Evolutionary conservation across 257 asterid species (phyloP).

Genomic region (Nicotiana undulata): DNA sequence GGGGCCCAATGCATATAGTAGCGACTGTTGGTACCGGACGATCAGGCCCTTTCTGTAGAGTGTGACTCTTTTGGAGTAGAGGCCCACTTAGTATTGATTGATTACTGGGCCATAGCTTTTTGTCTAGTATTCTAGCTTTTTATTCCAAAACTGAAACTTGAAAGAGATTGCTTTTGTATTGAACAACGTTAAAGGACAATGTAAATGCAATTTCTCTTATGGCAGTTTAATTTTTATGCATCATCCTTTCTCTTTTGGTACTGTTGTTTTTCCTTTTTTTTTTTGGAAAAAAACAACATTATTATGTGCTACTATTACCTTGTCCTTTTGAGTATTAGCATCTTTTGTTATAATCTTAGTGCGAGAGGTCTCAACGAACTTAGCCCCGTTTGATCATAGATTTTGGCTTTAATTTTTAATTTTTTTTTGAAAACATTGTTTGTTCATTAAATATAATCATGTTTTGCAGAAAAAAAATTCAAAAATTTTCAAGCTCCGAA

Average conservation of each 20-base stretch:
- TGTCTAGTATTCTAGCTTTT: not conserved
- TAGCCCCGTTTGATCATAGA: too few species aligned
- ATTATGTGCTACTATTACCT: too few species aligned
- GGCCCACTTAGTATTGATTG: conserved; percentile 26
- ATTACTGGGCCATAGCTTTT: conserved; percentile 15
- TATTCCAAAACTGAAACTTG: not conserved
- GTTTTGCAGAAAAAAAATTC: too few species aligned
- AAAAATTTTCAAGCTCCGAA: too few species aligned
- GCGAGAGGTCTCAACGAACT: too few species aligned
- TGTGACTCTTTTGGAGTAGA: not conserved
- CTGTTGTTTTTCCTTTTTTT: not conserved
- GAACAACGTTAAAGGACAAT: conserved; percentile 6
- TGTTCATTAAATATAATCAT: too few species aligned
- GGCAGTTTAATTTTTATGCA: not conserved
- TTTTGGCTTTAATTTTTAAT: too few species aligned
- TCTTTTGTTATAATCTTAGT: too few species aligned
- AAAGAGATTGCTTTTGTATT: not conserved
- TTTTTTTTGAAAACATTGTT: too few species aligned
- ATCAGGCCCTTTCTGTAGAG: conserved; percentile 26
- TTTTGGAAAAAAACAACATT: too few species aligned
- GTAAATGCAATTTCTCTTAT: conserved; percentile 7
- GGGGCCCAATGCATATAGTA: not conserved
- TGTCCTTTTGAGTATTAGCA: too few species aligned
- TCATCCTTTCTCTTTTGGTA: not conserved
- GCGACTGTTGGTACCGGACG: conserved; percentile 19